These are phyloP conservation scores for Aphanomyces invadans DNA, from an alignment of 352 stramenopile species.

Conservation along the genomic window DNA sequence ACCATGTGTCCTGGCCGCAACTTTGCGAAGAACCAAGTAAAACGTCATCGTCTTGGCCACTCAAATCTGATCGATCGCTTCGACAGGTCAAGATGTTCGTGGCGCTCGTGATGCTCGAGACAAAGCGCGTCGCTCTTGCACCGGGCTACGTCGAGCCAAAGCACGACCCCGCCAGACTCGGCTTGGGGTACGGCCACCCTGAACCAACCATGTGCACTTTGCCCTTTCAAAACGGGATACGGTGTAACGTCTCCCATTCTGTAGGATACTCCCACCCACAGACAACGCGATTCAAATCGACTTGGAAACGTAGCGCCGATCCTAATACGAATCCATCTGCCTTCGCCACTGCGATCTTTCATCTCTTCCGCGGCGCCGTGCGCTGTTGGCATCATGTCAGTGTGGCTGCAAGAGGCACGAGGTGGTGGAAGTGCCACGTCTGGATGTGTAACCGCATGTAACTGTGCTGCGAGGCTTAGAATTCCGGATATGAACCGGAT, in stretches of 20 bases:
- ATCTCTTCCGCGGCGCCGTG: too few species aligned
- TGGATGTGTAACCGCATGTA: background rate
- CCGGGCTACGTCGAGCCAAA: background rate
- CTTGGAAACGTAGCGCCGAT: background rate
- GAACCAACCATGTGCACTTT: background rate
- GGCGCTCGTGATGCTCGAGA: background rate
- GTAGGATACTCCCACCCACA: constrained; percentile 5
- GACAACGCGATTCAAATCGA: background rate
- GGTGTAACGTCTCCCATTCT: background rate
- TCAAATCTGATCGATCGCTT: background rate
- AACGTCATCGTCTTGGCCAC: background rate
- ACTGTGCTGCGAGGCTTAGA: background rate
- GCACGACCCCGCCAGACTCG: background rate
- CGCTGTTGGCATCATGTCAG: too few species aligned
- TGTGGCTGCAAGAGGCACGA: too few species aligned
- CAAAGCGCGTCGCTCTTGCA: background rate
- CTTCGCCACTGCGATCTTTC: background rate
- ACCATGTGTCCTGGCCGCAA: constrained; percentile 20
- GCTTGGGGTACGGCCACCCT: background rate
- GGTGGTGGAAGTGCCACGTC: background rate
- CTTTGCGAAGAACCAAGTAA: constrained; percentile 24
- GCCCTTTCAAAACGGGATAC: background rate
- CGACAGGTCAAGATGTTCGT: constrained; percentile 13
- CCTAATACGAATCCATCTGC: background rate
- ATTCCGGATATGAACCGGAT: background rate